Conservation (phyloP, 768 basidiomycete species). For the Coprinellus aureogranulatus region DNA sequence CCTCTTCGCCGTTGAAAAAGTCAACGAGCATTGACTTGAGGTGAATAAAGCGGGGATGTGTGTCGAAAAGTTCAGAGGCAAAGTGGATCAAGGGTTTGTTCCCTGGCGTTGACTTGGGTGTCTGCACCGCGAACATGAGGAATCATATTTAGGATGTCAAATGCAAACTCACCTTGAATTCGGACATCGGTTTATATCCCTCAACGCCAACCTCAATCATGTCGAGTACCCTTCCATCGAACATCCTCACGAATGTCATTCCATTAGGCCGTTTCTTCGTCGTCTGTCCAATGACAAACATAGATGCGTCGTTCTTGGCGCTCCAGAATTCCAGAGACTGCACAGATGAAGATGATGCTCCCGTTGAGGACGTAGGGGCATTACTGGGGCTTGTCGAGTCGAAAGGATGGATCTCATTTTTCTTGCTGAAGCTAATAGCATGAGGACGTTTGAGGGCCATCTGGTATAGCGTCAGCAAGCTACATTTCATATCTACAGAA, state of each 20-base stretch:
- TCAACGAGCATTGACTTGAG: slow-evolving; percentile 89
- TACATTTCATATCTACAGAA: background rate
- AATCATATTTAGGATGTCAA: background rate
- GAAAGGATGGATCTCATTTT: slow-evolving; percentile 89
- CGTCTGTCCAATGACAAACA: slow-evolving; percentile 88
- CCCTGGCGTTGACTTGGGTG: slow-evolving; percentile 83
- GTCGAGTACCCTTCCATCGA: slow-evolving; percentile 81
- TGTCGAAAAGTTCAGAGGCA: slow-evolving; percentile 91
- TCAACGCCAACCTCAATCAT: slow-evolving; percentile 95
- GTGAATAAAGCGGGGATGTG: slow-evolving; percentile 88
- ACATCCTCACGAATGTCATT: slow-evolving; percentile 83
- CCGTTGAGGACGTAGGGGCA: background rate
- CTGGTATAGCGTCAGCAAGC: slow-evolving; percentile 37
- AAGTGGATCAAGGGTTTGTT: slow-evolving; percentile 94
- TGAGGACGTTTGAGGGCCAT: slow-evolving; percentile 93
- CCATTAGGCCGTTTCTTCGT: slow-evolving; percentile 93
- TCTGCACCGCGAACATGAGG: slow-evolving; percentile 43
- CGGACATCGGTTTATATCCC: slow-evolving; percentile 70
- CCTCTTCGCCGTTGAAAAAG: slow-evolving; percentile 85
- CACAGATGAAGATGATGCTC: slow-evolving; percentile 20
- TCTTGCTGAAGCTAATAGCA: slow-evolving; percentile 90
- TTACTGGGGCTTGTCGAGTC: slow-evolving; percentile 40
- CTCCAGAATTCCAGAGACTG: slow-evolving; percentile 89
- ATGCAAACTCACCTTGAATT: slow-evolving; percentile 68
- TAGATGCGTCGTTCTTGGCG: slow-evolving; percentile 87